Conservation (phyloP, 1,284 basidiomycete species). For the Schizophyllum amplum region DNA sequence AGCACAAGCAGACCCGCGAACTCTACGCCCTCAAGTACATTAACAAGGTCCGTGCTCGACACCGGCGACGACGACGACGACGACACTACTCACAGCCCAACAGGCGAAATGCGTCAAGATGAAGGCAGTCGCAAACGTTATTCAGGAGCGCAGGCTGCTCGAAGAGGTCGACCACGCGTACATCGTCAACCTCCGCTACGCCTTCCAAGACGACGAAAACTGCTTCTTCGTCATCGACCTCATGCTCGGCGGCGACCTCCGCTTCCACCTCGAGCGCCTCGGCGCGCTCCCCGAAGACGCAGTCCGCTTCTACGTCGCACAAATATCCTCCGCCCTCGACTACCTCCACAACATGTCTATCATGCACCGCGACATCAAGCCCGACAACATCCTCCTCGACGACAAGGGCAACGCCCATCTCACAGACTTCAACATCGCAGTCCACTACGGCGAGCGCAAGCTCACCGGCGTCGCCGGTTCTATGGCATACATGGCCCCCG, state of each 20-base stretch:
- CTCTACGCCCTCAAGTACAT: slow-evolving; percentile 99
- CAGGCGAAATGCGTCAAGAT: slow-evolving; percentile 85
- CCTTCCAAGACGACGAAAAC: slow-evolving; percentile 99
- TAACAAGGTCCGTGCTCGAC: slow-evolving; percentile 96
- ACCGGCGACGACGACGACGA: slow-evolving; percentile 84
- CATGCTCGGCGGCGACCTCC: slow-evolving; percentile 95
- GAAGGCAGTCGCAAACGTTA: slow-evolving; percentile 93
- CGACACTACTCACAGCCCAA: background rate
- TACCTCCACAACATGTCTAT: slow-evolving; percentile 91
- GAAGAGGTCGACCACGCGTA: slow-evolving; percentile 98
- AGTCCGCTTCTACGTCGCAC: slow-evolving; percentile 87
- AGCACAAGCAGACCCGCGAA: slow-evolving; percentile 94
- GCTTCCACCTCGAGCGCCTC: slow-evolving; percentile 91
- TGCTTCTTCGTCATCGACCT: slow-evolving; percentile 98
- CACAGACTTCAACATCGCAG: slow-evolving; percentile 98
- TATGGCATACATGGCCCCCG: slow-evolving; percentile 99
- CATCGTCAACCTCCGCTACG: slow-evolving; percentile 94
- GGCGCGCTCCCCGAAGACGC: slow-evolving; percentile 78
- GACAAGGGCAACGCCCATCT: slow-evolving; percentile 94
- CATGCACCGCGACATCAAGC: slow-evolving; percentile 95
- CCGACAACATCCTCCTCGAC: slow-evolving; percentile 96
- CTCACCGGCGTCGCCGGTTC: slow-evolving; percentile 96
- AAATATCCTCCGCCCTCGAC: slow-evolving; percentile 83
- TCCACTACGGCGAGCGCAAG: slow-evolving; percentile 80
- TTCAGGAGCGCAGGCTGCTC: slow-evolving; percentile 81